Evolutionary conservation across 2,329 filamentous ascomycete species (phyloP).

Genomic region (Hypoxylon sp.): DNA sequence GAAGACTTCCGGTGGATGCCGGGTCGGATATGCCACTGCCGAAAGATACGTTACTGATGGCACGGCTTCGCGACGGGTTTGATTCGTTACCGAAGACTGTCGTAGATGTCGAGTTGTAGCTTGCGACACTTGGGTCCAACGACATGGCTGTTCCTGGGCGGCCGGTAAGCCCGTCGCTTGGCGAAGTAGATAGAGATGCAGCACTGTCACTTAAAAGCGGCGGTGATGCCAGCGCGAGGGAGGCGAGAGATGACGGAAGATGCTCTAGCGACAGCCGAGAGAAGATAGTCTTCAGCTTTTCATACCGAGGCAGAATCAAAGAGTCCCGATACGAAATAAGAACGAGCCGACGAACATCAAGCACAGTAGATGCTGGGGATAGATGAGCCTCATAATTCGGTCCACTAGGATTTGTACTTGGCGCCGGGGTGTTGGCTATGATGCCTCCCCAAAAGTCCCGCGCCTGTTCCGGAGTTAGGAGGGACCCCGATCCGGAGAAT

Average conservation of each 20-base stretch:
- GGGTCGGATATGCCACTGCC: constrained; percentile 58
- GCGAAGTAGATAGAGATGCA: constrained; percentile 60
- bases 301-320: constrained; percentile 88
- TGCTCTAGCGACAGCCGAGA: constrained; percentile 88
- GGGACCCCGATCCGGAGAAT: constrained; percentile 82
- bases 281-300: constrained; percentile 88
- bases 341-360: constrained; percentile 90
- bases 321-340: constrained; percentile 88
- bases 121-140: constrained; percentile 76
- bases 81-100: constrained; percentile 77
- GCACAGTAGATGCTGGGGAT: constrained; percentile 61
- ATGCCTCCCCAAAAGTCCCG: constrained; percentile 90
- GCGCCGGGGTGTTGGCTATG: constrained; percentile 52
- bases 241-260: constrained; percentile 62
- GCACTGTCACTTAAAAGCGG: constrained; percentile 56
- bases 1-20: constrained; percentile 50
- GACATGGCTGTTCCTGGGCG: constrained; percentile 79
- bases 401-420: constrained; percentile 33
- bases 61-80: constrained; percentile 69
- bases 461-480: constrained; percentile 81
- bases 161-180: constrained; percentile 47
- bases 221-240: constrained; percentile 62
- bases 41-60: constrained; percentile 84
- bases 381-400: constrained; percentile 52
- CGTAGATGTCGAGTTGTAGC: constrained; percentile 81